These are phyloP conservation scores for Trichoderma virens DNA, from an alignment of 495 filamentous ascomycete genomes.

Conservation along the genomic window DNA sequence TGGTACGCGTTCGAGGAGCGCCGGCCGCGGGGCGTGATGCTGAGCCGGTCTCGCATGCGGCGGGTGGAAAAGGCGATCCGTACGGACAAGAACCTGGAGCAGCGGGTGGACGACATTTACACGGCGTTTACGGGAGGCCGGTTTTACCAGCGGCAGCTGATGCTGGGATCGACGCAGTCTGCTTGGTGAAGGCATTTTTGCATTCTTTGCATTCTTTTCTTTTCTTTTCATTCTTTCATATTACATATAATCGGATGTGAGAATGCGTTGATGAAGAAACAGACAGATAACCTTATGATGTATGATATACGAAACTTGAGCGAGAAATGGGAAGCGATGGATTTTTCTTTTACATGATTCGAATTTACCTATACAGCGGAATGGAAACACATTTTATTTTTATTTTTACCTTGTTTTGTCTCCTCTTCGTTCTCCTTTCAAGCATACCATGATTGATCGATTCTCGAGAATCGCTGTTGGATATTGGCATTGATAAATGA, in stretches of 20 bases:
- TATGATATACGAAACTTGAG: not conserved
- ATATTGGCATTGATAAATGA: too few relatives aligned
- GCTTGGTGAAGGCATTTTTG: not conserved
- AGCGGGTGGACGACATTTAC: not conserved
- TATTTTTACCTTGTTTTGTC: too few relatives aligned
- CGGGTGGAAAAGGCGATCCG: not conserved
- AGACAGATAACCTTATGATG: not conserved
- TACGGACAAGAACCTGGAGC: not conserved
- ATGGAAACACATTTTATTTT: too few relatives aligned
- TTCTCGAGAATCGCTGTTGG: too few relatives aligned
- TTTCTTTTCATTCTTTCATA: too few relatives aligned
- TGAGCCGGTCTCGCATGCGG: not conserved
- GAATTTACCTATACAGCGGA: too few relatives aligned
- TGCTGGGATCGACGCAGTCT: not conserved
- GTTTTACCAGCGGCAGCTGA: conserved; percentile 1
- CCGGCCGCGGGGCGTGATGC: not conserved
- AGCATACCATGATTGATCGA: not conserved
- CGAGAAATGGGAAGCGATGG: not conserved
- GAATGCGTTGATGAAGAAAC: not conserved
- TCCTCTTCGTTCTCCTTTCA: not conserved
- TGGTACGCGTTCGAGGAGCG: conserved; percentile 1
- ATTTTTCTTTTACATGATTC: not conserved
- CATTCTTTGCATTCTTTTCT: not conserved
- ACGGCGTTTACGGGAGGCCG: not conserved
- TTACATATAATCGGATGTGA: too few relatives aligned